Percentiles rank a stretch among this genome's conserved stretches.
Conservation (phyloP, 1,284 basidiomycete genomes). For the Ustilago hordei region DNA sequence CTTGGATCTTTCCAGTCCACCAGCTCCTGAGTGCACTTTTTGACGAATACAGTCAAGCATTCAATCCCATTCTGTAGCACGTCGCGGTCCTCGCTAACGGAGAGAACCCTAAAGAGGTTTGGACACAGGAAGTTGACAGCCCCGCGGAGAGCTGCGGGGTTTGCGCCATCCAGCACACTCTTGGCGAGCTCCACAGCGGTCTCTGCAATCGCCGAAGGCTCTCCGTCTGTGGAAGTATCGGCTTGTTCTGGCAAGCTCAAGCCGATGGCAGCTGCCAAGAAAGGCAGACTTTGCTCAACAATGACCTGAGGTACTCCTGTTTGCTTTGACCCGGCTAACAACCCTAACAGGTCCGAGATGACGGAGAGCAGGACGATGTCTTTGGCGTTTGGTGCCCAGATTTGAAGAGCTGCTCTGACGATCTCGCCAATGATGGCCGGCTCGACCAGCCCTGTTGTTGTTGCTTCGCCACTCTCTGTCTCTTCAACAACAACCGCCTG, state of each 20-base stretch:
- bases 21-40: constrained; percentile 86
- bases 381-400: constrained; percentile 77
- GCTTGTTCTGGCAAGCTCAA: constrained; percentile 56
- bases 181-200: constrained; percentile 77
- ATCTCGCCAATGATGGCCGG: constrained; percentile 53
- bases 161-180: constrained; percentile 76
- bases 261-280: constrained; percentile 77
- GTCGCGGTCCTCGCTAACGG: constrained; percentile 52
- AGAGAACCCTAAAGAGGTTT: constrained; percentile 41
- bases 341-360: constrained; percentile 82
- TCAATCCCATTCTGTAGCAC: constrained; percentile 79
- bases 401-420: constrained; percentile 74
- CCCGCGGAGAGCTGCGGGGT: constrained; percentile 84
- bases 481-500: constrained; percentile 81
- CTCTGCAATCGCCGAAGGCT: constrained; percentile 42
- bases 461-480: constrained; percentile 69
- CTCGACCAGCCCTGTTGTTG: constrained; percentile 31
- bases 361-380: constrained; percentile 90
- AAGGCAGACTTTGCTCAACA: constrained; percentile 79
- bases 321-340: constrained; percentile 72
- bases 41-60: constrained; percentile 83
- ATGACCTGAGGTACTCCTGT: constrained; percentile 78
- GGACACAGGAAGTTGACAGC: constrained; percentile 69
- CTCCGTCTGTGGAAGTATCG: constrained; percentile 16
- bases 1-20: constrained; percentile 72